Conservation (phyloP, 208 protist genomes). For the Crithidia fasciculata region DNA sequence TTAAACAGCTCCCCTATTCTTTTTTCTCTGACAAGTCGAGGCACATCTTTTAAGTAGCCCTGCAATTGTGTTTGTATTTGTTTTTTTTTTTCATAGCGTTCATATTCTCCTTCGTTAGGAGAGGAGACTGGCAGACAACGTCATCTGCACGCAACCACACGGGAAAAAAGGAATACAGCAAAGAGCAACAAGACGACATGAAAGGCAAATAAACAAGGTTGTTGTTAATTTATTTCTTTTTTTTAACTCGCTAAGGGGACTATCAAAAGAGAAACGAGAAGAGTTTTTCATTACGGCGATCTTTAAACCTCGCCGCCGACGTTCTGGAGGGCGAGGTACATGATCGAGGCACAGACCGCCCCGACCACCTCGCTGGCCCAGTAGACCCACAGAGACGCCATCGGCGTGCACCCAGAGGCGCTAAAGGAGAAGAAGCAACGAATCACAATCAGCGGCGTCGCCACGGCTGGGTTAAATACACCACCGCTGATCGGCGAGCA, state of each 20-base stretch:
- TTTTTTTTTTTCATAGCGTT: no score
- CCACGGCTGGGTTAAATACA: conserved; percentile 82
- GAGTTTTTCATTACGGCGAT: background rate
- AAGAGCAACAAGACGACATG: no score
- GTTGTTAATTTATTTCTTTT: no score
- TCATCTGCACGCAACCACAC: background rate
- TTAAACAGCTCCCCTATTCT: no score
- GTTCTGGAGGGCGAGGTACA: conserved; percentile 74
- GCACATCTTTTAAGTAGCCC: no score
- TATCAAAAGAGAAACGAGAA: no score
- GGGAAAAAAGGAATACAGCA: background rate
- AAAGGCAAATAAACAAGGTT: no score
- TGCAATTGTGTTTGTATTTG: no score
- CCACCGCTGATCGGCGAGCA: conserved; percentile 67
- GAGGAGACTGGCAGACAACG: no score
- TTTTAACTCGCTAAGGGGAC: no score
- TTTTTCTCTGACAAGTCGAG: no score
- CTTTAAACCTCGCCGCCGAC: conserved; percentile 38
- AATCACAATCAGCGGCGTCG: conserved; percentile 66
- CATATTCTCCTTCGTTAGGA: no score
- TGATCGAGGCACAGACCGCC: conserved; percentile 68
- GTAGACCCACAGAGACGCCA: conserved; percentile 77
- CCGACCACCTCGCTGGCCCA: conserved; percentile 70
- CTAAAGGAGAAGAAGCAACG: conserved; percentile 69
- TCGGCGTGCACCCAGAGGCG: conserved; percentile 45